Percentiles rank a stretch among this genome's conserved stretches.
Conservation (phyloP, 1,139 yeast species). For the Saccharomycopsis crataegensis region DNA sequence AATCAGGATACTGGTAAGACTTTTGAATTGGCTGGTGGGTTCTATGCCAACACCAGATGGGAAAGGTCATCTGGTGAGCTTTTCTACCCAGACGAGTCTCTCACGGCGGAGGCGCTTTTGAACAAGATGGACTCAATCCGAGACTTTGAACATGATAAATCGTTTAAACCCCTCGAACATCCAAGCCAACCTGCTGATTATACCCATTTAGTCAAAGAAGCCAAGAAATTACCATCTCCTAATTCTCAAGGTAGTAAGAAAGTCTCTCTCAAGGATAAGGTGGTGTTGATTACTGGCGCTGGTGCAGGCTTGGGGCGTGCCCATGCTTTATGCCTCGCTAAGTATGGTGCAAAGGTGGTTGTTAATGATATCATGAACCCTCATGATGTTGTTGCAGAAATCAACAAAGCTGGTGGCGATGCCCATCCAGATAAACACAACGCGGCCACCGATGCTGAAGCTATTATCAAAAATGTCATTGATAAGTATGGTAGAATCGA, state of each 20-base stretch:
- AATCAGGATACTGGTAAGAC: slow-evolving; percentile 60
- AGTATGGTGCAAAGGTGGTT: slow-evolving; percentile 91
- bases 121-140: slow-evolving; percentile 57
- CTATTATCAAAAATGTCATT: slow-evolving; percentile 72
- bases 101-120: slow-evolving; percentile 82
- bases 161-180: slow-evolving; percentile 51
- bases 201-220: slow-evolving; percentile 44
- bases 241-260: slow-evolving; percentile 47
- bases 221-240: slow-evolving; percentile 43
- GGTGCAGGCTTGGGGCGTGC: slow-evolving; percentile 94
- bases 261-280: slow-evolving; percentile 69
- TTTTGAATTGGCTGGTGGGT: slow-evolving; percentile 93
- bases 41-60: slow-evolving; percentile 90
- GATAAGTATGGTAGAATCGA: slow-evolving; percentile 79
- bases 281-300: slow-evolving; percentile 90
- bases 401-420: slow-evolving; percentile 64
- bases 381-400: slow-evolving; percentile 65
- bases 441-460: slow-evolving; percentile 70
- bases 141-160: slow-evolving; percentile 51
- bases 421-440: slow-evolving; percentile 83
- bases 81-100: slow-evolving; percentile 69
- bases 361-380: slow-evolving; percentile 88
- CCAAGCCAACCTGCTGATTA: slow-evolving; percentile 63
- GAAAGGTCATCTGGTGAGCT: slow-evolving; percentile 83
- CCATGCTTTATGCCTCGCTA: slow-evolving; percentile 79